Percentiles rank a stretch among this genome's conserved stretches.
These are phyloP conservation scores for Botrytis fragariae DNA, from an alignment of 2,329 filamentous ascomycete genomes.

Conservation along the genomic window DNA sequence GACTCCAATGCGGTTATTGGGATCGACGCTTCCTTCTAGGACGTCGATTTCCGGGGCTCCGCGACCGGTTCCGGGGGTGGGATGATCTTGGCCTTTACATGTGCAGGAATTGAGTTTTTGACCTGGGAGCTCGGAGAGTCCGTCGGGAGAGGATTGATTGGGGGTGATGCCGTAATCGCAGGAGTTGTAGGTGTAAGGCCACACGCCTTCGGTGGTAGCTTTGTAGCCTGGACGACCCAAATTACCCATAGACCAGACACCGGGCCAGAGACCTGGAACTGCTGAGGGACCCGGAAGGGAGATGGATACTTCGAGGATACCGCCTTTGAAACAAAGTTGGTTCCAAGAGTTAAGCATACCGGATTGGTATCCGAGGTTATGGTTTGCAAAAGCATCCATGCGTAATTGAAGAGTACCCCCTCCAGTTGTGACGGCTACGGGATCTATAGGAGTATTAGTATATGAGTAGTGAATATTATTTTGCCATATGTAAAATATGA, in stretches of 20 bases:
- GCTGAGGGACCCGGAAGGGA: slow-evolving; percentile 51
- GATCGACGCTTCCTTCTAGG: slow-evolving; percentile 56
- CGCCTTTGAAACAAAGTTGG: slow-evolving; percentile 54
- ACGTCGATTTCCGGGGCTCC: slow-evolving; percentile 70
- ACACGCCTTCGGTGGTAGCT: slow-evolving; percentile 52
- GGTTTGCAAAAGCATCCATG: slow-evolving; percentile 47
- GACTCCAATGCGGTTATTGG: slow-evolving; percentile 38
- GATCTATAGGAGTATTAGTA: slow-evolving; percentile 21
- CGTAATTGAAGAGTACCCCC: slow-evolving; percentile 47
- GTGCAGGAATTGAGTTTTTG: slow-evolving; percentile 67
- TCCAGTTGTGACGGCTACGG: slow-evolving; percentile 49
- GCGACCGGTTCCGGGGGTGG: slow-evolving; percentile 60
- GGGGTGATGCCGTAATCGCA: slow-evolving; percentile 65
- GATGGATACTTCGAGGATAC: slow-evolving; percentile 51
- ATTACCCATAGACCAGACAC: slow-evolving; percentile 54
- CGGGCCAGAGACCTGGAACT: slow-evolving; percentile 51
- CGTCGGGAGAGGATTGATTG: slow-evolving; percentile 65
- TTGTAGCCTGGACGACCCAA: slow-evolving; percentile 52
- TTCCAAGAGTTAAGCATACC: slow-evolving; percentile 55
- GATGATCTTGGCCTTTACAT: slow-evolving; percentile 62
- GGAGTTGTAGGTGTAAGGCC: slow-evolving; percentile 53
- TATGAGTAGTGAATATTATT: background rate
- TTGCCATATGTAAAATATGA: no score
- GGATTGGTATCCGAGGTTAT: slow-evolving; percentile 47
- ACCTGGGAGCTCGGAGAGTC: slow-evolving; percentile 63